Percentiles rank a stretch among this genome's conserved stretches.
Conservation (phyloP, 148 eudicot species). For the Salicornia ramosissima region DNA sequence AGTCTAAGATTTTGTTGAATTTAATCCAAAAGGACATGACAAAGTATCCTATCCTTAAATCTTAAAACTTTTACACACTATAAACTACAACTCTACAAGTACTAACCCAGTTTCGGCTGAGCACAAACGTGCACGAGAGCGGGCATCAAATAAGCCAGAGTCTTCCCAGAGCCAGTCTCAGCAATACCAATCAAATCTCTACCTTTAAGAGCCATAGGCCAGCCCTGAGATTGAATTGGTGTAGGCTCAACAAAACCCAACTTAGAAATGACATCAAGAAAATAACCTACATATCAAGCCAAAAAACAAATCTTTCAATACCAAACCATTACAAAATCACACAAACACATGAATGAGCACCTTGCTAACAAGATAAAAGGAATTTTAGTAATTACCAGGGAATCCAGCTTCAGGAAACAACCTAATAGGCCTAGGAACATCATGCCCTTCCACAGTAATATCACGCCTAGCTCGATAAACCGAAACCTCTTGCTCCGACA, state of each 20-base stretch:
- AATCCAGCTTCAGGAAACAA: constrained; percentile 79
- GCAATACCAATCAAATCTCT: constrained; percentile 97
- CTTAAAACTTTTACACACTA: no score
- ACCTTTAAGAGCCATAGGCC: constrained; percentile 99
- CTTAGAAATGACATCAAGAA: constrained; percentile 68
- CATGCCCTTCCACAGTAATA: constrained; percentile 79
- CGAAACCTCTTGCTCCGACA: constrained; percentile 35
- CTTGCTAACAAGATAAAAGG: not conserved
- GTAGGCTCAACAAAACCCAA: constrained; percentile 93
- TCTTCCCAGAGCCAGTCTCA: constrained; percentile 99
- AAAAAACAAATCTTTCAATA: not conserved
- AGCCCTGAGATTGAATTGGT: constrained; percentile 91
- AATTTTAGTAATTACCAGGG: constrained; percentile 68
- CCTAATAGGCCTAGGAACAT: constrained; percentile 80
- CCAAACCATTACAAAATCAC: constrained; percentile 3
- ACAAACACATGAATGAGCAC: not conserved
- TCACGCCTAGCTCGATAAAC: constrained; percentile 55
- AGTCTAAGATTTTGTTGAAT: no score
- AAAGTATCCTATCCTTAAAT: no score
- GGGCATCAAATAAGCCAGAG: constrained; percentile 86
- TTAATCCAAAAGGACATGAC: no score
- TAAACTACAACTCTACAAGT: no score
- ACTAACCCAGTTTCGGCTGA: constrained; percentile 82
- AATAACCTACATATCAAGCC: constrained; percentile 52
- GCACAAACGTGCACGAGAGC: constrained; percentile 88